Percentiles rank a stretch among this genome's conserved stretches.
These are phyloP conservation scores for Klebsormidium nitens DNA, from an alignment of 139 green algal genomes.

Conservation along the genomic window DNA sequence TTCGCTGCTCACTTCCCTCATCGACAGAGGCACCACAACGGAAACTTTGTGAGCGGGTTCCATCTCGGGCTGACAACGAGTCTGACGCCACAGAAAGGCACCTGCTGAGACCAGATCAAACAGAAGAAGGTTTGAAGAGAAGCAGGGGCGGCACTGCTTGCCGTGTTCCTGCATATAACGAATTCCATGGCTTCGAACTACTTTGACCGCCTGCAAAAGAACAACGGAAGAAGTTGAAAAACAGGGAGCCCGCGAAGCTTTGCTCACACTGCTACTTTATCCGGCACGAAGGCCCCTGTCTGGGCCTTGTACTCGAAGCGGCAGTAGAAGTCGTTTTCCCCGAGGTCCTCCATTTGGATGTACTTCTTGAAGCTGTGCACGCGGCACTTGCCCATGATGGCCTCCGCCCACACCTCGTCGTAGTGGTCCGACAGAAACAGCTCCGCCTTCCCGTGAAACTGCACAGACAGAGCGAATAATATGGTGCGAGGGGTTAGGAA, in stretches of 20 bases:
- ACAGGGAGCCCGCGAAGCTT: no score
- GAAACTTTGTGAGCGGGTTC: slow-evolving; percentile 4
- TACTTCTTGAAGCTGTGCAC: slow-evolving; percentile 63
- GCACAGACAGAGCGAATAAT: no score
- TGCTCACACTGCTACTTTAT: slow-evolving; percentile 68
- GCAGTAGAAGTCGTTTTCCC: slow-evolving; percentile 59
- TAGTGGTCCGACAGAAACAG: slow-evolving; percentile 60
- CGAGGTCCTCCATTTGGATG: slow-evolving; percentile 43
- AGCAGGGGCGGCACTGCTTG: no score
- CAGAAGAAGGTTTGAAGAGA: no score
- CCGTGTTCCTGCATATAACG: no score
- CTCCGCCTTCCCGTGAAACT: slow-evolving; percentile 69
- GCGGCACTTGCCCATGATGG: slow-evolving; percentile 51
- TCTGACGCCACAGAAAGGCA: no score
- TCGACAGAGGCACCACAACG: neutral
- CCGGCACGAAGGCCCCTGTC: slow-evolving; percentile 47
- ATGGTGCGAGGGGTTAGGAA: no score
- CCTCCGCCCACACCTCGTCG: slow-evolving; percentile 45
- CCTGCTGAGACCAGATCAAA: no score
- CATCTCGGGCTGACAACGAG: no score
- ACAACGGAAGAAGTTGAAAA: no score
- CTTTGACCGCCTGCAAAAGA: no score
- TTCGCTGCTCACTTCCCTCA: neutral
- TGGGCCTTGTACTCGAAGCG: slow-evolving; percentile 64
- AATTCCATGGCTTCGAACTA: no score